Base-by-base conservation (phyloP, 192 early-diverging fungal genomes). In the Thamnidium elegans region DNA sequence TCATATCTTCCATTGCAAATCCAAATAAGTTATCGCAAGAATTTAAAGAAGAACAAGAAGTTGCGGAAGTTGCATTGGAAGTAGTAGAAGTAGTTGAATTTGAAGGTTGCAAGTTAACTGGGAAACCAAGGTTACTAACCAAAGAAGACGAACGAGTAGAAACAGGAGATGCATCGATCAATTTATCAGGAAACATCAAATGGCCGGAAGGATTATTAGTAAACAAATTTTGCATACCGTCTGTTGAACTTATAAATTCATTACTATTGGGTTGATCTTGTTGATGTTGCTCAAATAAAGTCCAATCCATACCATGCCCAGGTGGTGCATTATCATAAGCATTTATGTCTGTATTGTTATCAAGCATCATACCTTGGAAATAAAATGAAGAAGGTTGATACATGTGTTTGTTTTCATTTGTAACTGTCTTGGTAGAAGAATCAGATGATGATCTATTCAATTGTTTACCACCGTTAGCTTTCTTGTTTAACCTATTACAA, bases 361-460 rank as follows among this genome's bases (percentile, higher is more conserved):
- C 58, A 15, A 44, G 21, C 48, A 55, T 65, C 63, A 42, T 65
- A n/a, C 51, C 53, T 10, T 51, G 53, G 17, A 34, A 65, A 50
- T 32, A 66, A 46, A 34, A 42, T 2, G 21, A 55, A 30, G 32
- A 34, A 6, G 19, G 62, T 42, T 19, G 61, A 19, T 32, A 19
- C 19, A 21, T 42, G 43, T 23, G 61, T 31, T 30, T 13, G 20
- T 62, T 36, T 21, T 3, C 45, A 17, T 31, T 36, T 62, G 26
- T 26, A 1, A 26, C 26, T 26, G 26, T 26, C 26, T 26, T 26
- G 1, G 1, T 1, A 26, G 26, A 26, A 26, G 26, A 26, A 26
- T 26, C 26, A 1, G 26, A 26, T 2, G 26, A 3, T 2, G 26
- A 26, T 26, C 26, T 26, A 3, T 26, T 26, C 26, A 26, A 26